Evolutionary conservation across 495 filamentous ascomycete species (phyloP).

Genomic region (Talaromyces trachyspermus): DNA sequence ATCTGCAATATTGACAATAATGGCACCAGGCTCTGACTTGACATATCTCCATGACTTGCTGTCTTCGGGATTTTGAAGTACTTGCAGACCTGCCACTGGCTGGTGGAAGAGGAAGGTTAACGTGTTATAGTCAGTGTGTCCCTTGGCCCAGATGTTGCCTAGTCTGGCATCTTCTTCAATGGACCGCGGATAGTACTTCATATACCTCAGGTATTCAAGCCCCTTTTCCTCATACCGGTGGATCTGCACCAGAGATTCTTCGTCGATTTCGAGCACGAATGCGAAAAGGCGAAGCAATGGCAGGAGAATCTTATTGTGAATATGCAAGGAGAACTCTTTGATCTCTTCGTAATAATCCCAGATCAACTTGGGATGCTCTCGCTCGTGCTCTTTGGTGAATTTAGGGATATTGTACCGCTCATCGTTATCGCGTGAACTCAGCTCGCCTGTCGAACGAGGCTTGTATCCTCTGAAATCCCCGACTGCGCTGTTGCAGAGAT

Average conservation of each 20-base stretch:
- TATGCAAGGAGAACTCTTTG: constrained; percentile 26
- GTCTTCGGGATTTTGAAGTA: constrained; percentile 17
- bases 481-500: constrained; percentile 34
- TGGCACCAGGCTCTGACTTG: constrained; percentile 23
- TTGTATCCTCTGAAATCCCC: constrained; percentile 38
- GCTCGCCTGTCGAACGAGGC: constrained; percentile 6
- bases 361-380: constrained; percentile 37
- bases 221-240: constrained; percentile 42
- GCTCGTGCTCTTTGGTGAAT: constrained; percentile 34
- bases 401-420: constrained; percentile 52
- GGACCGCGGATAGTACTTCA: constrained; percentile 42
- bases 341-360: constrained; percentile 32
- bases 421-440: constrained; percentile 38
- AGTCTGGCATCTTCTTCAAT: constrained; percentile 37
- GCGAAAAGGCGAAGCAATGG: constrained; percentile 43
- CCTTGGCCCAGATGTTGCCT: constrained; percentile 35
- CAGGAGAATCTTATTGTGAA: constrained; percentile 35
- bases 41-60: constrained; percentile 23
- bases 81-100: constrained; percentile 48
- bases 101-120: constrained; percentile 50
- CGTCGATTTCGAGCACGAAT: constrained; percentile 44
- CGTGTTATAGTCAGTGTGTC: constrained; percentile 48
- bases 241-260: constrained; percentile 40
- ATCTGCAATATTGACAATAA: constrained; percentile 44
- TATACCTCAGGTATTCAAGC: constrained; percentile 46